Evolutionary conservation across 2,329 filamentous ascomycete species (phyloP), one percentile per base, ranked within the genome.

Genomic region (Ceratocystis eucalypticola): DNA sequence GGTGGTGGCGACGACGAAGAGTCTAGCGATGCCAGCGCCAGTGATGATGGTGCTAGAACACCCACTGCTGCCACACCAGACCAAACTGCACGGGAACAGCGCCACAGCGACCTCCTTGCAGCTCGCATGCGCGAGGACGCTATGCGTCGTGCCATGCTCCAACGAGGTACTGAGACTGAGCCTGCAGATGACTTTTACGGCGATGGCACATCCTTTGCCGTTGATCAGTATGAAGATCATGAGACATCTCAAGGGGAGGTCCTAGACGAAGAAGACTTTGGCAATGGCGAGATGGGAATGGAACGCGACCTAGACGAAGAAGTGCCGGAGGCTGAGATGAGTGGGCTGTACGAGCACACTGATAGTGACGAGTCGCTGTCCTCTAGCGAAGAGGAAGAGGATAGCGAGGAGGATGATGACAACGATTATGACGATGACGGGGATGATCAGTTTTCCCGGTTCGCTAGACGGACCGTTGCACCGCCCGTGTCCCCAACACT

Each of bases 301-400:
- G 85, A 82, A 63, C 84, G 80, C n/a, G 81, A 91, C 72, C 78
- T 90, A 50, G 88, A 91, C 73, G 86, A 84, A 62, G 86, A 88
- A 68, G 82, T 90, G 45, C 86, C 87, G 22, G 85, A 88, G 68
- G 84, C 80, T 8, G 82, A 84, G 15, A 25, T 65, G 28, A 78
- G 77, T 71, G 83, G 80, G 30, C 82, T 83, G 70, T 91, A 90
- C 76, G 88, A 91, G 77, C 88, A 91, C 73, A 91, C 88, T 7
- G 88, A 91, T 75, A 88, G 87, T 1, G 88, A 90, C 70, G 86
- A 80, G 7, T 85, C 86, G 64, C 70, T 85, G 64, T 80, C 75
- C 68, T 83, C 79, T 71, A 81, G 79, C 68, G 77, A 77, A 62
- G 75, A 77, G 28, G 77, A 77, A 5, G 74, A 77, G 10, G 72